These are phyloP conservation scores for Syzygium malaccense DNA, from an alignment of 441 rosid genomes.

Conservation along the genomic window DNA sequence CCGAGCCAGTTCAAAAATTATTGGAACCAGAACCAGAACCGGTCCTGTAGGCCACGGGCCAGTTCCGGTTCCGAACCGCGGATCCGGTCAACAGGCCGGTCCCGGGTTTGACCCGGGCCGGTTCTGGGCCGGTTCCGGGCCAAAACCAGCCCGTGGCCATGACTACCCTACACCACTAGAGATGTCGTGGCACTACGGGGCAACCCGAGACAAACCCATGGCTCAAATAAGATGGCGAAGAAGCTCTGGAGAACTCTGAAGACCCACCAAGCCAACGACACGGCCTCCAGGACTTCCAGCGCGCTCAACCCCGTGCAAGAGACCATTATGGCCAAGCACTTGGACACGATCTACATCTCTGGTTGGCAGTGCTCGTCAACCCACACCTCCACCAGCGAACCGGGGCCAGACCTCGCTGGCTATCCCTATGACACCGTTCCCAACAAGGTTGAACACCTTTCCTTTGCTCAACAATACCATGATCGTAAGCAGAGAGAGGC, in stretches of 20 bases:
- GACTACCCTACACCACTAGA: conserved; percentile 74
- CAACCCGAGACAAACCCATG: conserved; percentile 66
- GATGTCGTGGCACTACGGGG: conserved; percentile 87
- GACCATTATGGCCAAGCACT: conserved; percentile 88
- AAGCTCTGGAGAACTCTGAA: conserved; percentile 88
- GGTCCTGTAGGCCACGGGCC: too few relatives aligned
- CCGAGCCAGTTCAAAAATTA: too few relatives aligned
- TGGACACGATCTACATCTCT: conserved; percentile 81
- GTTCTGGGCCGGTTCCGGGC: too few relatives aligned
- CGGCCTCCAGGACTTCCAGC: conserved; percentile 86
- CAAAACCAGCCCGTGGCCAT: too few relatives aligned
- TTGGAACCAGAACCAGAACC: too few relatives aligned
- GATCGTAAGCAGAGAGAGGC: conserved; percentile 91
- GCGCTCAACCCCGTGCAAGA: conserved; percentile 93
- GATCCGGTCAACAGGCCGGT: too few relatives aligned
- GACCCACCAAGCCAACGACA: conserved; percentile 76
- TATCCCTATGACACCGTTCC: conserved; percentile 94
- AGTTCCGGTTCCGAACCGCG: too few relatives aligned
- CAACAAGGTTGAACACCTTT: conserved; percentile 86
- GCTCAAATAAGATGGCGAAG: conserved; percentile 81
- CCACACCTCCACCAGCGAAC: conserved; percentile 81
- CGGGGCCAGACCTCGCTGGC: conserved; percentile 94
- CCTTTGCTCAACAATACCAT: conserved; percentile 88
- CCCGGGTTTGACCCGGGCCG: too few relatives aligned
- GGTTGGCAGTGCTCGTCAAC: conserved; percentile 99